Evolutionary conservation across 257 asterid species (phyloP), one percentile per base, ranked within the genome.

Genomic region (Mitragyna speciosa): DNA sequence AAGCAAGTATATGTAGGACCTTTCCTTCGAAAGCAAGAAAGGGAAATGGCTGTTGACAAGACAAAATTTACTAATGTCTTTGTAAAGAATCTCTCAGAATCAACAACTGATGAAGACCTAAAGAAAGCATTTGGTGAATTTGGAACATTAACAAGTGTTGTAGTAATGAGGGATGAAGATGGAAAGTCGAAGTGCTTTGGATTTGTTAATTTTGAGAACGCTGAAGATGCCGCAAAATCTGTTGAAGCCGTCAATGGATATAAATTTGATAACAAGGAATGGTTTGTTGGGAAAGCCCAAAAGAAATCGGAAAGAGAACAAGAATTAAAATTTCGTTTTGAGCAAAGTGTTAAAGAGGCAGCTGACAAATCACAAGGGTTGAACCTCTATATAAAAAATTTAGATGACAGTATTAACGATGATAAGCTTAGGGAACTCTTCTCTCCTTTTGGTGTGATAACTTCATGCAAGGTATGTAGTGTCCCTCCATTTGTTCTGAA

Each of bases 211-310:
- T 95, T 95, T 83, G 98, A 95, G 86, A 87, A 88, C 82, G 85
- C 93, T 43, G 99, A 91, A 54, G 99, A 92, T 89, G 99, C 99
- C 71, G 94, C 94, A 65, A 90, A 87, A 83, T 84, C 99, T 58
- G 97, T 95, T 80, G 98, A 95, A 28, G 87, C 93, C 78, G 90
- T 95, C 17, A 91, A 93, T 85, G 98, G 98, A 41, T 70, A 89
- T 68, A 88, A 81, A 58, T 52, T 93, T 68, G 97, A 95, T 83
- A 83, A 79, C 86, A 95, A 93, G 82, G 97, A 93, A 70, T 92
- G 93, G 97, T 95, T 77, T 83, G 99, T 93, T 73, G 97, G 97
- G 63, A 92, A 93, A 86, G 99, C 99, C 80, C 99, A 95, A 73
- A 95, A 95, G 89, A 95, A 95, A 86, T 88, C 92, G 33, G 98